A percentile compares a stretch with the other conserved stretches of the same genome.
phyloP scores from a whole-genome alignment of 78 protist species.

The Dictyostelium citrinum region DNA sequence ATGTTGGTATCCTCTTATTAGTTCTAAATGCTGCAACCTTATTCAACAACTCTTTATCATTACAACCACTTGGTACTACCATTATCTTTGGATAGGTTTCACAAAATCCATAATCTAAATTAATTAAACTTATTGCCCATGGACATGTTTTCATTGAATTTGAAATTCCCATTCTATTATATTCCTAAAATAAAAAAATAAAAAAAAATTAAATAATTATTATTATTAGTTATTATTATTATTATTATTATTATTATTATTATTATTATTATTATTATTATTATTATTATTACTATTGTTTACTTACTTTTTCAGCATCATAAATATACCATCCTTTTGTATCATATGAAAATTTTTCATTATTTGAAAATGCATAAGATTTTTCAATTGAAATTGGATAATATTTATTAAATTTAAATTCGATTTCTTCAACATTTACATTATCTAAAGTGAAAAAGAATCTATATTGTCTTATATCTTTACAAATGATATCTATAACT shows the following conservation, averaged over 20 bases:
- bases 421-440: constrained; percentile 9
- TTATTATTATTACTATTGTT: too few relatives aligned
- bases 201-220: neutral
- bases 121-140: constrained; percentile 79
- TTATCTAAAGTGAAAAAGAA: constrained; percentile 15
- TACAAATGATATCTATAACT: constrained; percentile 39
- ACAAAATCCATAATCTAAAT: constrained; percentile 78
- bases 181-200: constrained; percentile 3
- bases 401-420: neutral
- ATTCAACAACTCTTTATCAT: constrained; percentile 25
- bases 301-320: constrained; percentile 73
- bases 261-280: neutral
- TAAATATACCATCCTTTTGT: constrained; percentile 70
- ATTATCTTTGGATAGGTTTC: constrained; percentile 85
- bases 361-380: constrained; percentile 51
- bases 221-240: neutral
- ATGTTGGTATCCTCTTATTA: constrained; percentile 80
- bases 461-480: constrained; percentile 42
- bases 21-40: constrained; percentile 81
- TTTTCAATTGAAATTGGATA: constrained; percentile 32
- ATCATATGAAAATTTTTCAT: constrained; percentile 1
- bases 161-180: constrained; percentile 55
- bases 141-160: constrained; percentile 20
- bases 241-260: neutral
- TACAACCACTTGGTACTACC: constrained; percentile 74